Evolutionary conservation across 768 basidiomycete genomes (phyloP).

Genomic region (Lactarius quietus): DNA sequence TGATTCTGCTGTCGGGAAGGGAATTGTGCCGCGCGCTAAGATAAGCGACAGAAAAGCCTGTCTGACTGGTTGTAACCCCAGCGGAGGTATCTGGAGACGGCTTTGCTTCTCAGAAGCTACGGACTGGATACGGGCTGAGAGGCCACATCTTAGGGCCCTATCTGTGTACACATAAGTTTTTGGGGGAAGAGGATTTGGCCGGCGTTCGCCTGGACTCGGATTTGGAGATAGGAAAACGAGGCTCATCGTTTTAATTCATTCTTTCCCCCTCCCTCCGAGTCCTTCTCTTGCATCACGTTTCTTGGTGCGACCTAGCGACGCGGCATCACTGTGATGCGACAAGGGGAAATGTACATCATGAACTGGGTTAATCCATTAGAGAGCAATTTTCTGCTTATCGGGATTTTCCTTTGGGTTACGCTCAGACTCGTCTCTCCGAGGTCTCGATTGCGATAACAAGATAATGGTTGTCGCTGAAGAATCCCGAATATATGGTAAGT

Average conservation of each 20-base stretch:
- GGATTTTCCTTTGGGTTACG: not conserved
- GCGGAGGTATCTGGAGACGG: not conserved
- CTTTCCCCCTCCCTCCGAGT: not conserved
- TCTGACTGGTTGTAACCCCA: not conserved
- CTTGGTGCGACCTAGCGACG: not conserved
- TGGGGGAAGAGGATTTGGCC: not conserved
- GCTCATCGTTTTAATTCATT: not conserved
- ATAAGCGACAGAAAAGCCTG: not conserved
- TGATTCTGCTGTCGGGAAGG: not conserved
- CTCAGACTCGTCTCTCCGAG: not conserved
- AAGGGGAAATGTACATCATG: not conserved
- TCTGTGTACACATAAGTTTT: not conserved
- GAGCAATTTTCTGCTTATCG: not conserved
- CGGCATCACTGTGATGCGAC: not conserved
- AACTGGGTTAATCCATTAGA: not conserved
- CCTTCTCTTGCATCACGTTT: not conserved
- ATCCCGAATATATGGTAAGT: not conserved
- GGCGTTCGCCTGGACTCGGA: not conserved
- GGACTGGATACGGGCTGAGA: not conserved
- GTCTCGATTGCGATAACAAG: not conserved
- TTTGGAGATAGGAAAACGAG: not conserved
- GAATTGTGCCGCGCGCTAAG: not conserved
- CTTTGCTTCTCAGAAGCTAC: not conserved
- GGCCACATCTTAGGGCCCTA: not conserved
- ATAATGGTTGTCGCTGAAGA: not conserved